These are phyloP conservation scores for Botrytis galanthina DNA, from an alignment of 2,329 filamentous ascomycete genomes.

Conservation along the genomic window DNA sequence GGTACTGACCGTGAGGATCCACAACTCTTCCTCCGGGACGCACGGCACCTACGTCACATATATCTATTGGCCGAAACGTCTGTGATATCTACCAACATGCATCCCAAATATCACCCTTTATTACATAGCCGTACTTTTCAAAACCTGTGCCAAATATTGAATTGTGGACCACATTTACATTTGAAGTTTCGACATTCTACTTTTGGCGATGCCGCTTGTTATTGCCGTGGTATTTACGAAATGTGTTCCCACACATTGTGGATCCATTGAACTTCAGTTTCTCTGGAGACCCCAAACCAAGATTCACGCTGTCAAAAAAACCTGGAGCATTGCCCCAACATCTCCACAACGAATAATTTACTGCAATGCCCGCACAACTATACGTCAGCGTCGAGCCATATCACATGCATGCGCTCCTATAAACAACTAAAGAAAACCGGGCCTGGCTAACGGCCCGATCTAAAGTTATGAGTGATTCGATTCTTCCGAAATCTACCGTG, in stretches of 20 bases:
- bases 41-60: background rate
- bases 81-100: background rate
- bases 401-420: background rate
- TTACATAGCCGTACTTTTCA: background rate
- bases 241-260: background rate
- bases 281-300: conserved; percentile 15
- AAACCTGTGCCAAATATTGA: background rate
- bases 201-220: background rate
- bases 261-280: background rate
- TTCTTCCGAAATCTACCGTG: background rate
- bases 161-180: background rate
- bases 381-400: conserved; percentile 5
- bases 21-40: background rate
- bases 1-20: background rate
- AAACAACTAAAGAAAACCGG: background rate
- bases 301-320: background rate
- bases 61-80: background rate
- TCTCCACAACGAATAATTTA: background rate
- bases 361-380: background rate
- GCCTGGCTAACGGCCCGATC: background rate
- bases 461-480: background rate
- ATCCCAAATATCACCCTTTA: background rate
- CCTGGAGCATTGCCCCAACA: background rate
- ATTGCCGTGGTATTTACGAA: background rate
- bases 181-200: background rate